These are phyloP conservation scores for Epichloe amarillans DNA, from an alignment of 2,329 filamentous ascomycete species.

Conservation along the genomic window DNA sequence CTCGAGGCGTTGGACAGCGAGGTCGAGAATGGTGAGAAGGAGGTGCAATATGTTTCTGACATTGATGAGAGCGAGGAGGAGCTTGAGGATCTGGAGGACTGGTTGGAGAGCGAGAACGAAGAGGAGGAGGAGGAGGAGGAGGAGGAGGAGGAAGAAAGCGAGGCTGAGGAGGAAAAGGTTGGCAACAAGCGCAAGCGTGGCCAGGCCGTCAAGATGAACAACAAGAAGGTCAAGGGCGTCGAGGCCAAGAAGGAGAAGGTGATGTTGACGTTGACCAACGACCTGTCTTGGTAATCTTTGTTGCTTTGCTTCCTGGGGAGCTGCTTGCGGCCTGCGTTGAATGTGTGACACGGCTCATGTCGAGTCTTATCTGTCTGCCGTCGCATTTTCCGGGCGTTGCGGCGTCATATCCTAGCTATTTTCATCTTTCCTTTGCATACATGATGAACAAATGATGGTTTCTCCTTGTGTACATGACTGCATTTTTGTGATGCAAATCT, in stretches of 20 bases:
- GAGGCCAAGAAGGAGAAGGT: slow-evolving; percentile 55
- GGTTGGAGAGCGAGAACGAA: slow-evolving; percentile 63
- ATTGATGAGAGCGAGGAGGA: slow-evolving; percentile 75
- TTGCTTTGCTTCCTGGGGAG: too few relatives aligned
- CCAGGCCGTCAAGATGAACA: slow-evolving; percentile 32
- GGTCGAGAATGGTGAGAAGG: slow-evolving; percentile 58
- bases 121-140: slow-evolving; percentile 46
- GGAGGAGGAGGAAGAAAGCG: slow-evolving; percentile 42
- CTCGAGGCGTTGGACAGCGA: slow-evolving; percentile 57
- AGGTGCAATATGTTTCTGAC: slow-evolving; percentile 89
- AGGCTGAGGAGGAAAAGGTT: slow-evolving; percentile 42
- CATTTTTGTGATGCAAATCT: too few relatives aligned
- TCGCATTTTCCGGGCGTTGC: not conserved
- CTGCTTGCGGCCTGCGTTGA: too few relatives aligned
- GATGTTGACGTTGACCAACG: slow-evolving; percentile 26
- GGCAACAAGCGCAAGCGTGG: slow-evolving; percentile 43
- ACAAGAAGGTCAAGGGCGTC: slow-evolving; percentile 39
- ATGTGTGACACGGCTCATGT: too few relatives aligned
- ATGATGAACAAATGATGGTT: too few relatives aligned
- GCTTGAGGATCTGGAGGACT: slow-evolving; percentile 74
- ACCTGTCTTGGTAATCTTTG: slow-evolving; percentile 25
- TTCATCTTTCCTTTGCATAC: too few relatives aligned
- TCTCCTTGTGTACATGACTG: too few relatives aligned
- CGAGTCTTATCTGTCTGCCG: too few relatives aligned
- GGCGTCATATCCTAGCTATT: not conserved